These are phyloP conservation scores for Aspergillus conjunctus DNA, from an alignment of 495 filamentous ascomycete genomes.

Conservation along the genomic window DNA sequence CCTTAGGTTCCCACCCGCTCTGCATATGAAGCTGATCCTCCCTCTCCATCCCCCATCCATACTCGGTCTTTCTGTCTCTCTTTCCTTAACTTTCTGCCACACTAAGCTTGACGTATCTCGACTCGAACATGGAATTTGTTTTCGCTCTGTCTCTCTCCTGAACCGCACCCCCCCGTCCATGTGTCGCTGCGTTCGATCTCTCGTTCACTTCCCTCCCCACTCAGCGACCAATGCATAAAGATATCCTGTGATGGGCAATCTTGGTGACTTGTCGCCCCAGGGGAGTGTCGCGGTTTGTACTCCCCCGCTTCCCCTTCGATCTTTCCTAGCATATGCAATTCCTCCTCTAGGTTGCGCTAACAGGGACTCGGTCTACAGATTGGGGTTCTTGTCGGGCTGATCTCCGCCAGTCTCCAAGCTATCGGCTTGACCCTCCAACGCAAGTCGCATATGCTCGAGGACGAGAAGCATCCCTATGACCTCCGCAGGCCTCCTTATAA, in stretches of 20 bases:
- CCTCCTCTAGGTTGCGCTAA: slow-evolving; percentile 13
- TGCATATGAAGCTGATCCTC: slow-evolving; percentile 23
- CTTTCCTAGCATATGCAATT: background rate
- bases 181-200: slow-evolving; percentile 21
- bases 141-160: slow-evolving; percentile 15
- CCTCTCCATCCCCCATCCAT: slow-evolving; percentile 17
- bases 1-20: slow-evolving; percentile 27
- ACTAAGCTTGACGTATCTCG: background rate
- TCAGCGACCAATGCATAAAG: slow-evolving; percentile 35
- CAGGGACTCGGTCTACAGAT: slow-evolving; percentile 53
- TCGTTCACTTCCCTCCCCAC: slow-evolving; percentile 18
- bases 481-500: slow-evolving; percentile 82
- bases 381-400: slow-evolving; percentile 87
- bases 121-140: slow-evolving; percentile 16
- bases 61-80: slow-evolving; percentile 17
- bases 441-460: slow-evolving; percentile 97
- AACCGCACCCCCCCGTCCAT: slow-evolving; percentile 18
- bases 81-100: background rate
- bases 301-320: background rate
- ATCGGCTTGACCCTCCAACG: slow-evolving; percentile 96
- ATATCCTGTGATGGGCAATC: slow-evolving; percentile 63
- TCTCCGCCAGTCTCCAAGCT: slow-evolving; percentile 92
- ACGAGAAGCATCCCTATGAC: slow-evolving; percentile 83
- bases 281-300: slow-evolving; percentile 80
- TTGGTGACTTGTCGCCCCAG: slow-evolving; percentile 81